Evolutionary conservation across 2,329 filamentous ascomycete species (phyloP).

Genomic region (Fusarium illudens): DNA sequence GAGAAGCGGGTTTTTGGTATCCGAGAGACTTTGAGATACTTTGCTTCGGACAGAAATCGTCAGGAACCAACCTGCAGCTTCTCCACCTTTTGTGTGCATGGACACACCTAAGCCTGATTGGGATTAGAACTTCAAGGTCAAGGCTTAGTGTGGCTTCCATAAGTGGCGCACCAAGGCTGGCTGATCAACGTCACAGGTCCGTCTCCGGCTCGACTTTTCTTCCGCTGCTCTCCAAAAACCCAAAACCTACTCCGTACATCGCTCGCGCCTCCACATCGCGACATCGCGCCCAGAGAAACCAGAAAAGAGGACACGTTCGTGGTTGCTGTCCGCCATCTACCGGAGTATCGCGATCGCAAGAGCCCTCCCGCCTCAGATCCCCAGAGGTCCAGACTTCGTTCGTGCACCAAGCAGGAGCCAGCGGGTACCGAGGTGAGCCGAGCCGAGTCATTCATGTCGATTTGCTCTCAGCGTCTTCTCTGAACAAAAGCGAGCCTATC

Average conservation of each 20-base stretch:
- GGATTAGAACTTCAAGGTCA: neutral
- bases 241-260: slow-evolving; percentile 29
- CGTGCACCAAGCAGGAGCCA: slow-evolving; percentile 26
- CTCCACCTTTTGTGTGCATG: slow-evolving; percentile 7
- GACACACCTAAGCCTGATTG: slow-evolving; percentile 6
- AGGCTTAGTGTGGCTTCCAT: slow-evolving; percentile 22
- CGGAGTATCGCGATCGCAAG: slow-evolving; percentile 21
- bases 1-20: neutral
- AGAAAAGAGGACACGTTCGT: slow-evolving; percentile 21
- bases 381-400: slow-evolving; percentile 16
- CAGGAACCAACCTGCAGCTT: slow-evolving; percentile 20
- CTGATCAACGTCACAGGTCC: slow-evolving; percentile 5
- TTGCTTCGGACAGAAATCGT: neutral
- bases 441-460: slow-evolving; percentile 46
- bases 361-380: slow-evolving; percentile 5
- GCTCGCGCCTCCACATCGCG: slow-evolving; percentile 21
- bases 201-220: slow-evolving; percentile 33
- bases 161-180: slow-evolving; percentile 10
- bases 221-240: slow-evolving; percentile 16
- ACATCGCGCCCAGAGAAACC: slow-evolving; percentile 22
- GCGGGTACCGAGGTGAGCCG: slow-evolving; percentile 44
- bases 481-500: slow-evolving; percentile 36
- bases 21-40: neutral
- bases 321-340: slow-evolving; percentile 16
- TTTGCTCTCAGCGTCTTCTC: slow-evolving; percentile 40